Percentiles rank a stretch among this genome's conserved stretches.
Evolutionary conservation across 768 basidiomycete genomes (phyloP).

Genomic region (Amanita polypyramis): DNA sequence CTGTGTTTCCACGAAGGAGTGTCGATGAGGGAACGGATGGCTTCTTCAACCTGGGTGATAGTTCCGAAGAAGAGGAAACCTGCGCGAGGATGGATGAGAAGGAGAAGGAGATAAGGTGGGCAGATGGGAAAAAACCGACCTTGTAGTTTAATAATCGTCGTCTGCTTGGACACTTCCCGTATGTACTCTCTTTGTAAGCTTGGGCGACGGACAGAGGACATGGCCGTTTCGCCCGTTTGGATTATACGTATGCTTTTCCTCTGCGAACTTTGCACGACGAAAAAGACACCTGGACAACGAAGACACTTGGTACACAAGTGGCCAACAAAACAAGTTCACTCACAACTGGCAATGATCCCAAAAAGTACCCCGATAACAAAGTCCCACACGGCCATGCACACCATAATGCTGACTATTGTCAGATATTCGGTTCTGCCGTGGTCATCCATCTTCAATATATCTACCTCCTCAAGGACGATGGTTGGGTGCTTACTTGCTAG

Average conservation of each 20-base stretch:
- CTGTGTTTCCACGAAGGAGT: slow-evolving; percentile 58
- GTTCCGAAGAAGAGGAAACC: slow-evolving; percentile 93
- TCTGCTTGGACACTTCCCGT: slow-evolving; percentile 87
- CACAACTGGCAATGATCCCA: slow-evolving; percentile 87
- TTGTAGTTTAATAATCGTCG: slow-evolving; percentile 80
- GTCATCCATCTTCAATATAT: neutral
- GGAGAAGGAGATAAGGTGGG: neutral
- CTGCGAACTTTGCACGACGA: slow-evolving; percentile 92
- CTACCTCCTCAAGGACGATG: neutral
- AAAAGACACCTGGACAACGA: slow-evolving; percentile 65
- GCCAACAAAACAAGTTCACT: slow-evolving; percentile 16
- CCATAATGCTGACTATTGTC: slow-evolving; percentile 77
- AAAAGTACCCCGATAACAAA: slow-evolving; percentile 91
- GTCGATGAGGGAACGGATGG: slow-evolving; percentile 68
- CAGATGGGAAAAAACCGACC: slow-evolving; percentile 32
- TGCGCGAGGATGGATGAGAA: slow-evolving; percentile 16
- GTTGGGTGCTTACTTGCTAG: slow-evolving; percentile 45
- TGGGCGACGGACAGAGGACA: slow-evolving; percentile 88
- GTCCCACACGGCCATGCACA: slow-evolving; percentile 91
- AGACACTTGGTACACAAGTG: neutral
- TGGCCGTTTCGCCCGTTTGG: slow-evolving; percentile 72
- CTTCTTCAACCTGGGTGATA: slow-evolving; percentile 80
- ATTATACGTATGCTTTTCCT: slow-evolving; percentile 74
- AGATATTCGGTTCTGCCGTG: slow-evolving; percentile 58
- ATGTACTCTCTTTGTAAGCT: slow-evolving; percentile 83